These are phyloP conservation scores for Cardiospermum halicacabum DNA, from an alignment of 345 rosid genomes.

Conservation along the genomic window DNA sequence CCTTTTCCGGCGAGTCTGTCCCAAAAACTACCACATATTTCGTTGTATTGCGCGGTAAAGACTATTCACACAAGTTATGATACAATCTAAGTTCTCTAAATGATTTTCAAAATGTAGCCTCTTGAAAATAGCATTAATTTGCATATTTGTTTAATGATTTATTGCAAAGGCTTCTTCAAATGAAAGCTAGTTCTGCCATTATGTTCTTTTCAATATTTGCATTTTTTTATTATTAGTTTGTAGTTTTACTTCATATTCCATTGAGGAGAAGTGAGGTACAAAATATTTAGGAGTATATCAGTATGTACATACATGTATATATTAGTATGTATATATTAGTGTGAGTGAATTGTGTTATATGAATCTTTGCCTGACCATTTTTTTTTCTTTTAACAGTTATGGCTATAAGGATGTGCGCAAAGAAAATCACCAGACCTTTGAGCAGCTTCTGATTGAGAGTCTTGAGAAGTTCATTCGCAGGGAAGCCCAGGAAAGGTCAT, in stretches of 20 bases:
- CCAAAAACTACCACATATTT: slow-evolving; percentile 85
- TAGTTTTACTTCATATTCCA: not conserved
- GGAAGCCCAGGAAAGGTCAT: slow-evolving; percentile 86
- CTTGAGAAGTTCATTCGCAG: slow-evolving; percentile 94
- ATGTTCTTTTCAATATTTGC: not conserved
- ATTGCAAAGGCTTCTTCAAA: not conserved
- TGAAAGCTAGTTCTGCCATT: not conserved
- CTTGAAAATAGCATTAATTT: not conserved
- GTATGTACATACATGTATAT: no score
- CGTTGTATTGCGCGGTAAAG: slow-evolving; percentile 94
- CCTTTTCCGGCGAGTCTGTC: slow-evolving; percentile 92
- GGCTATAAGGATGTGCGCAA: slow-evolving; percentile 95
- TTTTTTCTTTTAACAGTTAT: slow-evolving; percentile 47
- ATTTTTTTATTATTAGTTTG: not conserved
- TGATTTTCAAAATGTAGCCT: not conserved
- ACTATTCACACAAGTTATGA: slow-evolving; percentile 7
- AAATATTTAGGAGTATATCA: no score
- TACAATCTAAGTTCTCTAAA: not conserved
- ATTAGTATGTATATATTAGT: no score
- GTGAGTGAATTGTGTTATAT: not conserved
- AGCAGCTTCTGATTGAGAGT: slow-evolving; percentile 96
- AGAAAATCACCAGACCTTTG: slow-evolving; percentile 93
- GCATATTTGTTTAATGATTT: not conserved
- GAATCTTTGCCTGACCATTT: not conserved
- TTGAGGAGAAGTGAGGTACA: not conserved